phyloP scores from a whole-genome alignment of 2,329 filamentous ascomycete species.

The Ophioceras dolichostomum region DNA sequence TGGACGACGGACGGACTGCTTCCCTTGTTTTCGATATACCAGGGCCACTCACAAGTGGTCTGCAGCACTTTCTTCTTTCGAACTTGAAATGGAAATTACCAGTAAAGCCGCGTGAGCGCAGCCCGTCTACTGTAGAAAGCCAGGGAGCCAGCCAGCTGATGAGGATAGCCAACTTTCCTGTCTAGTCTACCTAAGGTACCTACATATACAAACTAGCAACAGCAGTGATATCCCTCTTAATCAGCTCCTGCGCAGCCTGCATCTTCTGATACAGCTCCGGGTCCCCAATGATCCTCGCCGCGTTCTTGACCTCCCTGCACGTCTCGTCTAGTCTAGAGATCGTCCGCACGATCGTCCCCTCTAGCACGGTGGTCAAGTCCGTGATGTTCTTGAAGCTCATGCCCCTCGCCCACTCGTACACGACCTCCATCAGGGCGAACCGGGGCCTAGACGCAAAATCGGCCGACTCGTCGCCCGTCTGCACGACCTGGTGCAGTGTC shows the following conservation, averaged over 20 bases:
- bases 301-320: slow-evolving; percentile 94
- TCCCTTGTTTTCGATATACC: too few relatives aligned
- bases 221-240: slow-evolving; percentile 89
- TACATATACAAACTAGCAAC: slow-evolving; percentile 84
- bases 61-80: too few relatives aligned
- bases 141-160: too few relatives aligned
- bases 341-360: slow-evolving; percentile 91
- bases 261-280: slow-evolving; percentile 92
- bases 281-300: slow-evolving; percentile 88
- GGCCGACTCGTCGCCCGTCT: slow-evolving; percentile 79
- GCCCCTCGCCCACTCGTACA: slow-evolving; percentile 95
- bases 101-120: too few relatives aligned
- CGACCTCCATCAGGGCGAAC: slow-evolving; percentile 92
- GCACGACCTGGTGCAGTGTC: slow-evolving; percentile 81
- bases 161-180: too few relatives aligned
- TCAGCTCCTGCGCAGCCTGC: slow-evolving; percentile 94
- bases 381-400: slow-evolving; percentile 99
- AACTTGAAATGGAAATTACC: too few relatives aligned
- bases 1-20: too few relatives aligned
- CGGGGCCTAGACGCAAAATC: slow-evolving; percentile 80
- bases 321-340: slow-evolving; percentile 93
- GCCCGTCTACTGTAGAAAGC: too few relatives aligned
- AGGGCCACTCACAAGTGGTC: too few relatives aligned
- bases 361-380: slow-evolving; percentile 86
- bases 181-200: background rate